A percentile compares a stretch with the other conserved stretches of the same genome.
phyloP scores from a whole-genome alignment of 2,329 filamentous ascomycete species.

The Pleomassaria siparia region DNA sequence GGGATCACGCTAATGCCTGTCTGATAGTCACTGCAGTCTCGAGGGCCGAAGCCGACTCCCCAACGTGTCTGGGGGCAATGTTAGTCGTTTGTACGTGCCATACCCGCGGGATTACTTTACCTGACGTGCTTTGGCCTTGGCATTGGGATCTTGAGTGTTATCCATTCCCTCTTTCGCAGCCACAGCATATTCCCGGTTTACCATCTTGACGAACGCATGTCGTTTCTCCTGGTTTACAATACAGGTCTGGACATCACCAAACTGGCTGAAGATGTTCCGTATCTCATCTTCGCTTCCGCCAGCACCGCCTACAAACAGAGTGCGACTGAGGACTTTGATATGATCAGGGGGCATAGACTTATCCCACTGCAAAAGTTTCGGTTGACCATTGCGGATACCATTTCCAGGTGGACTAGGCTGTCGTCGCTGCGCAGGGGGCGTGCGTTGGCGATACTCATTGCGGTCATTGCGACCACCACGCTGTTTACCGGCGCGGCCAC shows the following conservation, averaged over 20 bases:
- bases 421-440: conserved; percentile 69
- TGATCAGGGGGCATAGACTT: conserved; percentile 68
- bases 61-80: conserved; percentile 74
- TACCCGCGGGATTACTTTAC: conserved; percentile 23
- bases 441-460: conserved; percentile 81
- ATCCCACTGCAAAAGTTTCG: conserved; percentile 83
- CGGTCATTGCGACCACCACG: conserved; percentile 50
- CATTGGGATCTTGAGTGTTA: conserved; percentile 68
- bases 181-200: conserved; percentile 82
- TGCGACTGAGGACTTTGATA: conserved; percentile 87
- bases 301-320: conserved; percentile 94
- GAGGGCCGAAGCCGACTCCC: conserved; percentile 95
- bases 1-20: conserved; percentile 92
- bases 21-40: conserved; percentile 95
- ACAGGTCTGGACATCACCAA: conserved; percentile 89
- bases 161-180: conserved; percentile 87
- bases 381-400: conserved; percentile 30
- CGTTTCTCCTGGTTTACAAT: conserved; percentile 98
- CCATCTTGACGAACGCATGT: conserved; percentile 99
- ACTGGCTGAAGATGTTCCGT: conserved; percentile 75
- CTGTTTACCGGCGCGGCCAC: conserved; percentile 52
- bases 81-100: conserved; percentile 16
- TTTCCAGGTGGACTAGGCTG: conserved; percentile 55
- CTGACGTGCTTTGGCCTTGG: conserved; percentile 62
- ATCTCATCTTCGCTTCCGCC: conserved; percentile 74